These are phyloP conservation scores for Citrus australasica DNA, from an alignment of 345 rosid genomes.

Conservation along the genomic window DNA sequence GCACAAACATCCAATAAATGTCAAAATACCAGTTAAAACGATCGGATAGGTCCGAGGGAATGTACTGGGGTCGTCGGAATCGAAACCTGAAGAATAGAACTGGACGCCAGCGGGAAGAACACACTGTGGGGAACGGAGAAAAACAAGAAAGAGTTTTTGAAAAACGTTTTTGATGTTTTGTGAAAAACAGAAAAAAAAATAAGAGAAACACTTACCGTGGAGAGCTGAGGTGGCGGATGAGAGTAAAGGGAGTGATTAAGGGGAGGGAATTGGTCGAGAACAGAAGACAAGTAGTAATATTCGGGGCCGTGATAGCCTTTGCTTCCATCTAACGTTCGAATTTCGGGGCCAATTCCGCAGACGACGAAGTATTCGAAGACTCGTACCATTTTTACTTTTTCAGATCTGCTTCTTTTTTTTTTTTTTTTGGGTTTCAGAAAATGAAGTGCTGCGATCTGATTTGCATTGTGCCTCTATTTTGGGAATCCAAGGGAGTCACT, in stretches of 20 bases:
- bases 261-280: slow-evolving; percentile 86
- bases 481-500: background rate
- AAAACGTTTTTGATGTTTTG: background rate
- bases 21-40: slow-evolving; percentile 75
- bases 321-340: slow-evolving; percentile 79
- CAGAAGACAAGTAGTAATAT: slow-evolving; percentile 59
- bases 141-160: background rate
- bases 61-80: slow-evolving; percentile 51
- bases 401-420: background rate
- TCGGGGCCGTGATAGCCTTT: slow-evolving; percentile 78
- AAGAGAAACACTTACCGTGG: slow-evolving; percentile 48
- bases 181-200: background rate
- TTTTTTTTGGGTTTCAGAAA: background rate
- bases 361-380: slow-evolving; percentile 94
- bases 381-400: slow-evolving; percentile 39
- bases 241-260: slow-evolving; percentile 66
- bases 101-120: slow-evolving; percentile 92
- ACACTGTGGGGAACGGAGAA: slow-evolving; percentile 44
- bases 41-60: slow-evolving; percentile 92
- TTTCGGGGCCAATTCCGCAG: slow-evolving; percentile 93
- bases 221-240: slow-evolving; percentile 93
- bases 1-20: background rate
- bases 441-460: background rate
- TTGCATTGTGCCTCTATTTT: background rate
- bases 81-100: slow-evolving; percentile 68